Base-by-base conservation (phyloP, 75 land plant genomes). In the Pseudotsuga menziesii region DNA sequence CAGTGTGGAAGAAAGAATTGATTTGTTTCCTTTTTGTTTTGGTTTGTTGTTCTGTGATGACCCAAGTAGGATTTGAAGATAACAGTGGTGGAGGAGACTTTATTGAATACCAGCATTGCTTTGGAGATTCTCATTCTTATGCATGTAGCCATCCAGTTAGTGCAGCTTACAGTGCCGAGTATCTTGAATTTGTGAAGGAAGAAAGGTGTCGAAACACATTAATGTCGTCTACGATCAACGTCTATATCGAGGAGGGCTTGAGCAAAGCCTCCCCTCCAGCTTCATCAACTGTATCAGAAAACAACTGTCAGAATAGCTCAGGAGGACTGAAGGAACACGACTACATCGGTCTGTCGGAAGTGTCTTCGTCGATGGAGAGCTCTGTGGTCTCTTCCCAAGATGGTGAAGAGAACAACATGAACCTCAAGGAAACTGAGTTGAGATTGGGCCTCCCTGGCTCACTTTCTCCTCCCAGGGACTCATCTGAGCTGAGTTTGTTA, bases 351-450 rank as follows among this genome's bases (percentile, higher is more conserved):
- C 77, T 85, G 22, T 84, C 82, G 12, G 87, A 85, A 76, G 82
- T 85, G 19, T 79, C 86, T 7, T 84, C 83, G 17, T 56, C 83
- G 29, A 73, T 73, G 58, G 75, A 73, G 35, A 54, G 75, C 2
- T 54, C 56, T 26, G 57, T 55, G 2, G 35, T 55, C 19, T 23
- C 57, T 73, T 56, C 4, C 14, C 17, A 58, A 8, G 69, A 61
- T 23, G 73, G 61, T 48, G 79, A 57, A 57, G 72, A 32, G 58
- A 57, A 44, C 52, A 61, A 61, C 71, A 75, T 88, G 57, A 86
- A 85, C 70, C 73, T 82, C 72, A 85, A 82, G 75, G 92, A 84
- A 56, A 92, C 94, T n/a, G 94, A 86, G 87, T 84, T 92, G 13
- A 75, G 90, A 27, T 84, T 92, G 12, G 94, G 92, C 13, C 84